phyloP scores from a whole-genome alignment of 768 basidiomycete genomes.

The Mycena haematopus region DNA sequence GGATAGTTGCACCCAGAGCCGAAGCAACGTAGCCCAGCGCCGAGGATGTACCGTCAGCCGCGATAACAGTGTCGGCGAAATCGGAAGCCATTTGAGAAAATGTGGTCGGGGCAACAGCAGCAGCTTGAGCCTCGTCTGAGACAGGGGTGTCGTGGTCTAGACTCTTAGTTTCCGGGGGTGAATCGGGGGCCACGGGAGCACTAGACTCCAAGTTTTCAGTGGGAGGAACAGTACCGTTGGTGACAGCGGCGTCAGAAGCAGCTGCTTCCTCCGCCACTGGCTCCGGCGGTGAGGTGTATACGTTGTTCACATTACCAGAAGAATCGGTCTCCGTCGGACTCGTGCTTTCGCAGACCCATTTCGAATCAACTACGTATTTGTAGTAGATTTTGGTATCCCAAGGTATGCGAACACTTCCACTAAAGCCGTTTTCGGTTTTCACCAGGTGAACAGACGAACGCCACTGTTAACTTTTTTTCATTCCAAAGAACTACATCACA shows the following conservation, averaged over 20 bases:
- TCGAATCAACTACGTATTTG: constrained; percentile 83
- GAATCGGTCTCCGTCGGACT: constrained; percentile 67
- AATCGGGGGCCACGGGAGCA: constrained; percentile 17
- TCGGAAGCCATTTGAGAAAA: constrained; percentile 44
- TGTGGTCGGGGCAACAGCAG: constrained; percentile 19
- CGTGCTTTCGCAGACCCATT: constrained; percentile 60
- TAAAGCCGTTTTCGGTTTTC: constrained; percentile 62
- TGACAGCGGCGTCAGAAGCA: background rate
- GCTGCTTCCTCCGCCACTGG: constrained; percentile 15
- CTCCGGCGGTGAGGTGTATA: constrained; percentile 59
- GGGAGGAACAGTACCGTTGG: constrained; percentile 9
- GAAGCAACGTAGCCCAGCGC: constrained; percentile 47
- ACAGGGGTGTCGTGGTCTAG: constrained; percentile 7
- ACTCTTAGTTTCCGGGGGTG: constrained; percentile 11
- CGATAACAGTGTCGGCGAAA: constrained; percentile 44
- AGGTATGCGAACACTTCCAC: constrained; percentile 58
- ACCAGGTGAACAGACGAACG: constrained; percentile 60
- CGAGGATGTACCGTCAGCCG: constrained; percentile 46
- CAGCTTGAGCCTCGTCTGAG: constrained; percentile 26
- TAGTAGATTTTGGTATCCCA: constrained; percentile 70
- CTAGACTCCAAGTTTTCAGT: constrained; percentile 13
- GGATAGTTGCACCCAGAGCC: constrained; percentile 46
- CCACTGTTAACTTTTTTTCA: constrained; percentile 49
- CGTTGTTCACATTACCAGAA: constrained; percentile 74
- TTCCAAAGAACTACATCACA: background rate